phyloP scores from a whole-genome alignment of 2,329 filamentous ascomycete species.

The Stemphylium lycopersici region DNA sequence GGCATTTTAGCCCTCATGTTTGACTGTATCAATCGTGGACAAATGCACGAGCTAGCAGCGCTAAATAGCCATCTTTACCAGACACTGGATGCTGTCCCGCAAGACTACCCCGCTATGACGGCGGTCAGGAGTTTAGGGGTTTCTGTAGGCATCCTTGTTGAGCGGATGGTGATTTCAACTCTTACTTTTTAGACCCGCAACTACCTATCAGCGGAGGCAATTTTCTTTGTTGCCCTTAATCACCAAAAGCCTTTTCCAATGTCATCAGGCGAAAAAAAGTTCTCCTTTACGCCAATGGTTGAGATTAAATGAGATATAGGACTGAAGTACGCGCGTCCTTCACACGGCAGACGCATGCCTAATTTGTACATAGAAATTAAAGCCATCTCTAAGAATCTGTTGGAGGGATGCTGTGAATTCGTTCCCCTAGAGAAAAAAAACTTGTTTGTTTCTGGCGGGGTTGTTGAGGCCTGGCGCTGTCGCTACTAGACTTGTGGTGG shows the following conservation, averaged over 20 bases:
- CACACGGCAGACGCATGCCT: no score
- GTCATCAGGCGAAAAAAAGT: no score
- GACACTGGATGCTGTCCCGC: slow-evolving; percentile 3
- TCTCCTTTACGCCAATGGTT: no score
- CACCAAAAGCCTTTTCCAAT: no score
- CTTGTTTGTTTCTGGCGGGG: not conserved
- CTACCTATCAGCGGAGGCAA: not conserved
- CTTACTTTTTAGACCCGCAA: not conserved
- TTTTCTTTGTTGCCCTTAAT: not conserved
- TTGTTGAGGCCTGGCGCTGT: not conserved
- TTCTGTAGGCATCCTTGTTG: slow-evolving; percentile 8
- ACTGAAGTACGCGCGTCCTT: no score
- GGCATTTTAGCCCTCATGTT: slow-evolving; percentile 1
- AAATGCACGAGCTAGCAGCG: not conserved
- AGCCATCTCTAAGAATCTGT: not conserved
- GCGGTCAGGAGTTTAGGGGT: slow-evolving; percentile 1
- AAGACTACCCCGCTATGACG: not conserved
- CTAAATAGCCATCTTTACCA: slow-evolving; percentile 3
- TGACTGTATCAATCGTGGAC: slow-evolving; percentile 1
- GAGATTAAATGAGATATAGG: no score
- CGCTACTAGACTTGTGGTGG: not conserved
- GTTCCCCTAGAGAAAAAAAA: not conserved
- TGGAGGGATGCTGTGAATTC: no score
- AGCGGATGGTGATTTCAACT: not conserved
- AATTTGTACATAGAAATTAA: not conserved